Evolutionary conservation across 208 protist genomes (phyloP).

Genomic region (Leishmania major): DNA sequence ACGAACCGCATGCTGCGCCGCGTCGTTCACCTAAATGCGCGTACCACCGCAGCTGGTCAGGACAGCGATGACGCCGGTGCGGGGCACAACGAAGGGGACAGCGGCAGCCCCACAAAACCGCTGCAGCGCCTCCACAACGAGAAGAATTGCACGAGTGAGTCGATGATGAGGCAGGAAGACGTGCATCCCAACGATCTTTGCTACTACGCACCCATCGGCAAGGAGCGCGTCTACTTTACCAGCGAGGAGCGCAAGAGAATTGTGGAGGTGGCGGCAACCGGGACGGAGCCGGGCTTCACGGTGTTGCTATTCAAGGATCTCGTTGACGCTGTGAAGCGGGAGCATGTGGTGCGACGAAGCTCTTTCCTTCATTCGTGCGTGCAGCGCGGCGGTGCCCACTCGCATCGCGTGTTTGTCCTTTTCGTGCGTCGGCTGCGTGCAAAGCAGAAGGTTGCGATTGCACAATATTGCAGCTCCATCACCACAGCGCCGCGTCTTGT

Average conservation of each 20-base stretch:
- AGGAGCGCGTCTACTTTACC: slow-evolving; percentile 42
- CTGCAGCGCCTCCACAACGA: not conserved
- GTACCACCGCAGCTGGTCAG: slow-evolving; percentile 1
- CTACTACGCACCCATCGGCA: slow-evolving; percentile 32
- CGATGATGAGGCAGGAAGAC: slow-evolving; percentile 1
- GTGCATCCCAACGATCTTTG: slow-evolving; percentile 19
- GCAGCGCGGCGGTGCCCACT: slow-evolving; percentile 35
- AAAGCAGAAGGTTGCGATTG: slow-evolving; percentile 69
- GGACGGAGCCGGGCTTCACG: slow-evolving; percentile 49
- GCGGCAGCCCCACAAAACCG: not conserved
- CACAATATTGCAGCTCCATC: slow-evolving; percentile 46
- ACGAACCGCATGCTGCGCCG: slow-evolving; percentile 56
- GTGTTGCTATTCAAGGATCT: slow-evolving; percentile 80
- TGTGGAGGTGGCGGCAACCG: slow-evolving; percentile 35
- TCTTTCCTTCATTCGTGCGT: slow-evolving; percentile 66
- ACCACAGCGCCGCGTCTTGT: slow-evolving; percentile 62
- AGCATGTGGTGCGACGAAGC: slow-evolving; percentile 47
- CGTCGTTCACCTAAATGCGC: slow-evolving; percentile 30
- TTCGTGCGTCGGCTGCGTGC: slow-evolving; percentile 58
- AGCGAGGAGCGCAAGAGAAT: slow-evolving; percentile 45
- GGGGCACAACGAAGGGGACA: not conserved
- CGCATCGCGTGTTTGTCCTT: slow-evolving; percentile 67
- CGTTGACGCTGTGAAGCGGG: slow-evolving; percentile 45
- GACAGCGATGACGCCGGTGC: not conserved
- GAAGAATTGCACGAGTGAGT: not conserved